These are phyloP conservation scores for Pisolithus albus DNA, from an alignment of 768 basidiomycete genomes.

Conservation along the genomic window DNA sequence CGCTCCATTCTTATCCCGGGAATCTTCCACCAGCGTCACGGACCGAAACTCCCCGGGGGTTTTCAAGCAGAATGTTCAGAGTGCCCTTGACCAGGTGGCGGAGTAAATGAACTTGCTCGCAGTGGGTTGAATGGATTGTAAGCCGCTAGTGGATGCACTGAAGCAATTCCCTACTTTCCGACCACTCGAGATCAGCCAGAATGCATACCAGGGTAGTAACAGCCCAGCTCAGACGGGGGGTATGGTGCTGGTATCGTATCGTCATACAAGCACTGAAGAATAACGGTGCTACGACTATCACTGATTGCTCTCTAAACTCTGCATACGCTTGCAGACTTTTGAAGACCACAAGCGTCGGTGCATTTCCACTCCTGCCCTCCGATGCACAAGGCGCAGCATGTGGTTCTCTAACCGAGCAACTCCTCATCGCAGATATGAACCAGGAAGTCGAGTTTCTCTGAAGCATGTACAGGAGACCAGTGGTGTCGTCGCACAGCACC, in stretches of 20 bases:
- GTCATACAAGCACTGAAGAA: background rate
- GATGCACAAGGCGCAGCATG: conserved; percentile 9
- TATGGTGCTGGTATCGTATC: conserved; percentile 10
- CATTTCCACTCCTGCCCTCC: conserved; percentile 44
- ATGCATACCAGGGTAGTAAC: conserved; percentile 52
- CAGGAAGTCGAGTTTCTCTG: conserved; percentile 40
- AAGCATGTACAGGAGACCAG: conserved; percentile 53
- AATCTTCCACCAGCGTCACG: conserved; percentile 9
- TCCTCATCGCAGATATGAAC: conserved; percentile 38
- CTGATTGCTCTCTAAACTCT: conserved; percentile 41
- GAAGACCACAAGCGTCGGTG: conserved; percentile 60
- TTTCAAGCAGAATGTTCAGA: conserved; percentile 54
- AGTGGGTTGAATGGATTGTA: conserved; percentile 49
- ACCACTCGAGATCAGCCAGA: conserved; percentile 37
- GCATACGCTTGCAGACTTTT: conserved; percentile 41
- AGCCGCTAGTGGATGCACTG: conserved; percentile 9
- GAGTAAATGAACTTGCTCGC: conserved; percentile 44
- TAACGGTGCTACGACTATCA: background rate
- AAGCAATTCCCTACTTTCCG: too few relatives aligned
- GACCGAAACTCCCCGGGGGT: conserved; percentile 55
- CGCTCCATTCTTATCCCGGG: conserved; percentile 23
- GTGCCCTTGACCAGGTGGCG: conserved; percentile 43
- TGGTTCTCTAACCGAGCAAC: conserved; percentile 36
- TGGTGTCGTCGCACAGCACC: conserved; percentile 41
- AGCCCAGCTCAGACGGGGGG: conserved; percentile 52